Evolutionary conservation across 2,329 filamentous ascomycete species (phyloP).

Genomic region (Epicoccum nigrum): DNA sequence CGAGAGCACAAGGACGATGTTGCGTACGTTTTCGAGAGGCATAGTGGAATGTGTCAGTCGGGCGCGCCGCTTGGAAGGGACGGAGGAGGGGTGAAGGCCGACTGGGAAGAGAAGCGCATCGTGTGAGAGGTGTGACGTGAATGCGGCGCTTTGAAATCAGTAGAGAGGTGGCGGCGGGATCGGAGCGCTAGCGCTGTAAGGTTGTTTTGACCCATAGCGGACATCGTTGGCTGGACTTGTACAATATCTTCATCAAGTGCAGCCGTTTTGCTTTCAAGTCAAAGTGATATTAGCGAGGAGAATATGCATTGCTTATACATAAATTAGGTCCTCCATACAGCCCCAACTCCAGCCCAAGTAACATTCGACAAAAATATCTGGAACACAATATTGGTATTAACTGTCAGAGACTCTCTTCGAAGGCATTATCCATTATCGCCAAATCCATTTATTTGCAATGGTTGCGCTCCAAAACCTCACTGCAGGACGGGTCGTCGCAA

Average conservation of each 20-base stretch:
- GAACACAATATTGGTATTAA: slow-evolving; percentile 1
- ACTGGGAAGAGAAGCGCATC: slow-evolving; percentile 4
- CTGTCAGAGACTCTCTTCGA: background rate
- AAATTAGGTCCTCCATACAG: slow-evolving; percentile 22
- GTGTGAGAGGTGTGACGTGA: slow-evolving; percentile 23
- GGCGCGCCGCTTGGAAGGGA: slow-evolving; percentile 15
- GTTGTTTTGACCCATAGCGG: slow-evolving; percentile 9
- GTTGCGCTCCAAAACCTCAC: slow-evolving; percentile 29
- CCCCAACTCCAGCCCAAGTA: slow-evolving; percentile 20
- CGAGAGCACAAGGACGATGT: slow-evolving; percentile 84
- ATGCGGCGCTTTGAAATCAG: slow-evolving; percentile 41
- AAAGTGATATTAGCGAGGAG: background rate
- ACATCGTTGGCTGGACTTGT: background rate
- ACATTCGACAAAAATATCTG: slow-evolving; percentile 7
- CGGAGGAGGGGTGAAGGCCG: background rate
- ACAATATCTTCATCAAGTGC: background rate
- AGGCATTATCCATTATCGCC: background rate
- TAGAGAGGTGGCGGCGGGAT: slow-evolving; percentile 36
- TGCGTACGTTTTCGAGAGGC: slow-evolving; percentile 73
- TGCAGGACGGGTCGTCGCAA: slow-evolving; percentile 30
- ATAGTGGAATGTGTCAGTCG: slow-evolving; percentile 54
- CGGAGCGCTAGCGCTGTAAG: slow-evolving; percentile 24
- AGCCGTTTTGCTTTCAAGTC: background rate
- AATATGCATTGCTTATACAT: slow-evolving; percentile 20
- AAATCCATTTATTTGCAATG: slow-evolving; percentile 23